A percentile compares a stretch with the other conserved stretches of the same genome.
phyloP scores from a whole-genome alignment of 2,329 filamentous ascomycete genomes.

The Fusarium liriodendri region DNA sequence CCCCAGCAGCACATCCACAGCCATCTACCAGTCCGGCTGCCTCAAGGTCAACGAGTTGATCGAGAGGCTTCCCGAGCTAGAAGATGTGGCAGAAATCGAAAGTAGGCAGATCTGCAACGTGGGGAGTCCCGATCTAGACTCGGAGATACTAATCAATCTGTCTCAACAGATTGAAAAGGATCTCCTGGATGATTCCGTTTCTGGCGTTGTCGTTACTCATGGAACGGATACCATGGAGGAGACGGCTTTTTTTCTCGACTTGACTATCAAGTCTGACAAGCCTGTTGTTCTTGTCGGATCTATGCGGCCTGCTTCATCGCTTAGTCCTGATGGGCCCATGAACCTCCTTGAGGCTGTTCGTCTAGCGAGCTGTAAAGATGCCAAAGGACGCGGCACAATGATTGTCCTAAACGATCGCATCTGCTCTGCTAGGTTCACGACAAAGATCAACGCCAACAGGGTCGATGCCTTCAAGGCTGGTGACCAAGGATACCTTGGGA shows the following conservation, averaged over 20 bases:
- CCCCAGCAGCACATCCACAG: conserved; percentile 60
- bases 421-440: conserved; percentile 62
- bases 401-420: conserved; percentile 71
- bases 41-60: background rate
- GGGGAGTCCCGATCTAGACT: conserved; percentile 56
- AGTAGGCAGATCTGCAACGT: conserved; percentile 59
- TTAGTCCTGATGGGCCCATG: conserved; percentile 69
- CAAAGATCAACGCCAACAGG: conserved; percentile 70
- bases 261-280: conserved; percentile 65
- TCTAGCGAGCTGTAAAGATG: conserved; percentile 58
- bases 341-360: conserved; percentile 69
- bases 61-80: background rate
- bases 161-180: conserved; percentile 58
- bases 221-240: conserved; percentile 73
- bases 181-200: conserved; percentile 50
- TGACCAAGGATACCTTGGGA: conserved; percentile 67
- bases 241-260: conserved; percentile 69
- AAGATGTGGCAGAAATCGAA: background rate
- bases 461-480: conserved; percentile 68
- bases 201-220: conserved; percentile 68
- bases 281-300: conserved; percentile 68
- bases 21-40: conserved; percentile 46
- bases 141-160: conserved; percentile 58
- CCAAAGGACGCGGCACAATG: conserved; percentile 64
- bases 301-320: conserved; percentile 69